Evolutionary conservation across 1,284 basidiomycete genomes (phyloP), one percentile per base, ranked within the genome.

Genomic region (Puccinia horiana): DNA sequence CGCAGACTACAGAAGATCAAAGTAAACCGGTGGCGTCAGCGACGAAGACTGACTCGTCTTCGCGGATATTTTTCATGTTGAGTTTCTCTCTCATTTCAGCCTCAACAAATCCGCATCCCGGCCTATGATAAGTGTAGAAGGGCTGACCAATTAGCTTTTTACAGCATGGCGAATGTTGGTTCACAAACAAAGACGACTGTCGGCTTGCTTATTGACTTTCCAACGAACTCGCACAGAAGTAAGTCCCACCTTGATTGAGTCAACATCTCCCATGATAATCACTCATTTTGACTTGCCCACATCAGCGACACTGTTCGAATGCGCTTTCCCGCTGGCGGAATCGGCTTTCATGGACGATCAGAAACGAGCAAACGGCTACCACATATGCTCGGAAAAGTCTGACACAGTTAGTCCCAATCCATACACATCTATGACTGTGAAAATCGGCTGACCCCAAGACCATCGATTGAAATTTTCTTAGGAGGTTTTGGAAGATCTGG

Each of bases 1-100:
- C 61, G 32, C 44, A 79, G 40, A 70, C 54, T 40, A 23, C 76
- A 54, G 11, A 79, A 65, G 63, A 70, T 69, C 42, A 47, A 40
- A 47, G 63, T 69, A 29, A 47, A 63, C 0, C 40, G 42, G 32
- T 79, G 76, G 76, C 47, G 42, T 20, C 61, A 40, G n/a, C 29
- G n/a, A 18, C 29, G 63, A 29, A 79, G 37, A 69, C 26, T 32
- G 14, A 47, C 20, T 23, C 63, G 37, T 20, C 44, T 79, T 14
- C 76, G 40, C 26, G 47, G 23, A 23, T 70, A 20, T 29, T 49
- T 78, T 40, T 47, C 58, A 29, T 2, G 47, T 63, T 79, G 65
- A 67, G 65, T 44, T 67, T 44, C 40, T 40, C n/a, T 40, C 65
- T 40, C 2, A 32, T 35, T 65, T 32, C n/a, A 0, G 23, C 65